Base-by-base conservation (phyloP, 2,329 filamentous ascomycete genomes). In the Arthrobotrys sinensis region DNA sequence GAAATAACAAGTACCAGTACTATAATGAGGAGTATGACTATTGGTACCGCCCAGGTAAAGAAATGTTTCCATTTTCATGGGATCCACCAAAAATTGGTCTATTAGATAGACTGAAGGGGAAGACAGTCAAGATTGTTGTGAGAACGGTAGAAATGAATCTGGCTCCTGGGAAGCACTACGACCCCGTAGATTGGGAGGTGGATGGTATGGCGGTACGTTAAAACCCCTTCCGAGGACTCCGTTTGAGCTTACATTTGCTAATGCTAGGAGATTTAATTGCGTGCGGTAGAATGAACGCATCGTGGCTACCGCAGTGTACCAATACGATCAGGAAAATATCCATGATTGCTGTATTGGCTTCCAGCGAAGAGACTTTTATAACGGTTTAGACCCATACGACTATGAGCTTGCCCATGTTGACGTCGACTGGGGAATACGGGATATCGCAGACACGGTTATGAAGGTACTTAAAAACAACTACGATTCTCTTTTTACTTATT, bases 181-280 rank as follows among this genome's bases (percentile, higher is more conserved):
- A 28, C 24, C 1, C 14, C 32, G 0, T 3, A 6, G 24, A 32
- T 2, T 11, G 19, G 21, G 0, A 52, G 1, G 16, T 52, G 19
- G 48, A 52, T 52, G 48, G 48, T 14, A 12, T 52, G 48, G 24
- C 21, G 48, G 48, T 52, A 52, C 11, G 48, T 32, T 38, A 8
- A 16, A 3, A 3, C 10, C 48, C 48, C 21, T 32, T 40, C 12
- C 8, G 6, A 40, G 6, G 2, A 28, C 24, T 4, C 2, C 4
- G 24, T 28, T 28, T 28, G 4, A 28, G 4, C 24, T 4, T 4
- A 28, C 24, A 28, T 28, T 38, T 38, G 36, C 36, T 10, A 8
- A 38, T 38, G 36, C 2, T 8, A 4, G 24, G 24, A 28, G 4
- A 28, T 28, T 28, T 38, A 3, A 38, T 8, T 3, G 6, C 12